Percentiles rank a stretch among this genome's conserved stretches.
Conservation (phyloP, 305 asterid species). For the Nicotiana rustica region DNA sequence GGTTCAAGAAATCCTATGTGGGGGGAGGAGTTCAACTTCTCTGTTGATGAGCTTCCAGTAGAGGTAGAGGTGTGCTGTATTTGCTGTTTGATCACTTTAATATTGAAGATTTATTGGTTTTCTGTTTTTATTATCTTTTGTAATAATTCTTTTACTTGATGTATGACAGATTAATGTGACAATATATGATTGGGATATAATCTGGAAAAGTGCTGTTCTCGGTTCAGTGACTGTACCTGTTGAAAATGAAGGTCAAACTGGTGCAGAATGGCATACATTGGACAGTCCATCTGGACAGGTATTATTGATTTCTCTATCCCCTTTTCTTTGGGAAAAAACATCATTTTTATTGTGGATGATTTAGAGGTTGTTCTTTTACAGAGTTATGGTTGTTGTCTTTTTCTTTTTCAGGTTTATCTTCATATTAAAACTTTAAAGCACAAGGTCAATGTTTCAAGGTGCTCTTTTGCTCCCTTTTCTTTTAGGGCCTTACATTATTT, state of each 20-base stretch:
- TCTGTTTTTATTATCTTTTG: conserved; percentile 8
- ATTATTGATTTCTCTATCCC: conserved; percentile 33
- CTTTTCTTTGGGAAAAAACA: conserved; percentile 33
- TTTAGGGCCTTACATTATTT: not conserved
- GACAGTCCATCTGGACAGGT: conserved; percentile 94
- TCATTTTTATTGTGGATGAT: not conserved
- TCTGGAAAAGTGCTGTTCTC: conserved; percentile 99
- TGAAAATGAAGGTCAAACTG: conserved; percentile 81
- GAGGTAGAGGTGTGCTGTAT: conserved; percentile 53
- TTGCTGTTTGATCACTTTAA: conserved; percentile 17
- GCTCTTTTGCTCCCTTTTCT: conserved; percentile 5
- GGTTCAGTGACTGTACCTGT: conserved; percentile 86
- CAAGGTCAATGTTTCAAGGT: conserved; percentile 69
- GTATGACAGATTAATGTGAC: conserved; percentile 87
- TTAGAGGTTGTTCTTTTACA: conserved; percentile 1
- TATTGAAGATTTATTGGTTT: conserved; percentile 23
- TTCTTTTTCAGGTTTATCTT: conserved; percentile 82
- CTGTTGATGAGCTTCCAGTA: conserved; percentile 88
- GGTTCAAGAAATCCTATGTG: conserved; percentile 98
- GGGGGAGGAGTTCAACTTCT: conserved; percentile 96
- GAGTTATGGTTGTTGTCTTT: conserved; percentile 32
- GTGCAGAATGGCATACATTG: conserved; percentile 81
- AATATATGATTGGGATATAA: conserved; percentile 98
- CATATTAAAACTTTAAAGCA: conserved; percentile 70
- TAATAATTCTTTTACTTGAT: conserved; percentile 52